phyloP scores from a whole-genome alignment of 345 rosid genomes.

The Geranium rotundifolium region DNA sequence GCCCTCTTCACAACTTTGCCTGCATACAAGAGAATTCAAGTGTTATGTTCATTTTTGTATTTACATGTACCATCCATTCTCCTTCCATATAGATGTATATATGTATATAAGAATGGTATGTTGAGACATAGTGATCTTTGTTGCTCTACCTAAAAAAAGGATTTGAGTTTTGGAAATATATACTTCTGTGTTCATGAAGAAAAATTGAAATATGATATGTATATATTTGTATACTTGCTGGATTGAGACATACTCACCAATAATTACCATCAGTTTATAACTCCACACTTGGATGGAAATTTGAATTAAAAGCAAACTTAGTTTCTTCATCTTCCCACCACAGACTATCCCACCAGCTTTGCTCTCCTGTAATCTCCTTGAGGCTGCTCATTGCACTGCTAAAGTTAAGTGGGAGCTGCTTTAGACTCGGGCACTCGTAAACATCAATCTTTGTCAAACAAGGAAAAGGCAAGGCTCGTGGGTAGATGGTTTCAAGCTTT shows the following conservation, averaged over 20 bases:
- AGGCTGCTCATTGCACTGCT: conserved; percentile 3
- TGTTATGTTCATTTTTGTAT: no score
- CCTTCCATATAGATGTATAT: no score
- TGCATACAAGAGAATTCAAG: neutral
- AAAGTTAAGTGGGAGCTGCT: conserved; percentile 10
- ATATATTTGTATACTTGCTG: neutral
- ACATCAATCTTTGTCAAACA: conserved; percentile 2
- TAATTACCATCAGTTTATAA: no score
- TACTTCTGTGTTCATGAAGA: no score
- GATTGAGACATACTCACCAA: no score
- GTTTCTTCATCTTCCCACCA: conserved; percentile 16
- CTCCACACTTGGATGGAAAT: neutral
- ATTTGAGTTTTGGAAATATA: no score
- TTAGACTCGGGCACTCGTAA: conserved; percentile 2
- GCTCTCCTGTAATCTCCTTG: conserved; percentile 1
- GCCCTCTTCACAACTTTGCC: neutral
- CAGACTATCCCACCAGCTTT: conserved; percentile 15
- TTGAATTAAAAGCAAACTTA: conserved; percentile 2
- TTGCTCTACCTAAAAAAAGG: no score
- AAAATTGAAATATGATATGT: no score
- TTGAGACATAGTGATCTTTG: no score
- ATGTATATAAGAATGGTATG: no score
- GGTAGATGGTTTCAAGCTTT: conserved; percentile 7
- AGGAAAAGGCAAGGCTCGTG: conserved; percentile 7
- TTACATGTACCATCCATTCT: no score